phyloP scores from a whole-genome alignment of 768 basidiomycete genomes.

The Pleurotus citrinopileatus region DNA sequence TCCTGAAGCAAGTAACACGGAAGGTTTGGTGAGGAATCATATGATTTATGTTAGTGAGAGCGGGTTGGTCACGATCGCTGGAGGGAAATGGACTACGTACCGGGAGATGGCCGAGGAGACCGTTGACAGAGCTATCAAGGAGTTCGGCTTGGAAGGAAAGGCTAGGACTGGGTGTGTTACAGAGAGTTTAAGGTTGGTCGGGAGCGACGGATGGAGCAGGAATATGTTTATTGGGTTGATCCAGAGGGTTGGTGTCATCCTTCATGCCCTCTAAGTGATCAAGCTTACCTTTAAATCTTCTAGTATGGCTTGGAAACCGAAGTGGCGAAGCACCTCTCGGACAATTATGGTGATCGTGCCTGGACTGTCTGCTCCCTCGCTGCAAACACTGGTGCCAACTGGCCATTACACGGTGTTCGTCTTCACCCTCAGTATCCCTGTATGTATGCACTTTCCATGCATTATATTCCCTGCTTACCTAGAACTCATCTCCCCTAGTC shows the following conservation, averaged over 20 bases:
- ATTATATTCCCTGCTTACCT: background rate
- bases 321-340: conserved; percentile 90
- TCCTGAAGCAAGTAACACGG: conserved; percentile 63
- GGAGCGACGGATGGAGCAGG: conserved; percentile 90
- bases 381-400: conserved; percentile 68
- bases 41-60: conserved; percentile 80
- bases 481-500: conserved; percentile 39
- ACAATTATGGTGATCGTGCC: conserved; percentile 93
- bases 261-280: background rate
- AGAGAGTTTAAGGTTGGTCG: conserved; percentile 77
- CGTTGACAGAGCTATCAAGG: conserved; percentile 81
- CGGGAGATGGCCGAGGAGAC: conserved; percentile 95
- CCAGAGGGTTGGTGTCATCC: conserved; percentile 66
- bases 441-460: conserved; percentile 27
- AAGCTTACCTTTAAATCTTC: background rate
- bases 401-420: conserved; percentile 85
- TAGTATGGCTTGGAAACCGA: conserved; percentile 90
- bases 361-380: conserved; percentile 91
- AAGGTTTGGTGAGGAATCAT: conserved; percentile 90
- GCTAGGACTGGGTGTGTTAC: conserved; percentile 71
- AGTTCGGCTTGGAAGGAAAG: conserved; percentile 60
- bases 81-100: conserved; percentile 99
- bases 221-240: conserved; percentile 98
- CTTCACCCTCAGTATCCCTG: conserved; percentile 76
- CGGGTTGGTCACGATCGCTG: conserved; percentile 90